Evolutionary conservation across 2,329 filamentous ascomycete genomes (phyloP).

Genomic region (Myriosclerotinia duriaeana): DNA sequence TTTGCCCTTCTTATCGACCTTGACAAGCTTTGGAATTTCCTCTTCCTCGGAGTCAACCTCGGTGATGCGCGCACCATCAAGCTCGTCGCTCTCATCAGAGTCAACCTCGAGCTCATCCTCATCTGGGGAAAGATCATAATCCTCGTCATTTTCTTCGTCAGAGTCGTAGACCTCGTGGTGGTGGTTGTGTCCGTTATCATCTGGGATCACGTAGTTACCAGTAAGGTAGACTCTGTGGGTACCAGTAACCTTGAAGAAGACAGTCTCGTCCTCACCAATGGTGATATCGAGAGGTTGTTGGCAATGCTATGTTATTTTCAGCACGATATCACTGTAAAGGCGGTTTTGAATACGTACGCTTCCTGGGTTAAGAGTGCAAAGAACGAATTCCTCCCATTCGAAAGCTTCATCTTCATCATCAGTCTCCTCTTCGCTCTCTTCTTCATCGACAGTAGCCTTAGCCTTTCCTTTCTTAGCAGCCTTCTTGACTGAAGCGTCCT

Average conservation of each 20-base stretch:
- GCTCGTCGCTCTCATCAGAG: constrained; percentile 69
- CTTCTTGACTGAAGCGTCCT: constrained; percentile 62
- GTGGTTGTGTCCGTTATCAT: constrained; percentile 55
- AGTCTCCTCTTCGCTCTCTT: constrained; percentile 51
- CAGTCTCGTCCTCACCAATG: constrained; percentile 80
- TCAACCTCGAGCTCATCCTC: constrained; percentile 67
- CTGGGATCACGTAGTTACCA: constrained; percentile 86
- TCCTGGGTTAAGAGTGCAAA: constrained; percentile 93
- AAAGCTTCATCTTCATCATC: constrained; percentile 59
- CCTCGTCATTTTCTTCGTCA: constrained; percentile 63
- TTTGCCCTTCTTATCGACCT: constrained; percentile 58
- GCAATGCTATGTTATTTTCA: constrained; percentile 65
- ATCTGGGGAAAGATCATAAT: constrained; percentile 79
- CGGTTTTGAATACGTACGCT: constrained; percentile 60
- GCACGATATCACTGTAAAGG: constrained; percentile 17
- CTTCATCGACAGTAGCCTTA: constrained; percentile 58
- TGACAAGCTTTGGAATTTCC: constrained; percentile 62
- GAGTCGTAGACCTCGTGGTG: constrained; percentile 62
- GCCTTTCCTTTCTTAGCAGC: constrained; percentile 69
- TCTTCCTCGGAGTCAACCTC: constrained; percentile 82
- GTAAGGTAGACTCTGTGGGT: constrained; percentile 90
- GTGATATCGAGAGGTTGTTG: constrained; percentile 95
- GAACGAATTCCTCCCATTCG: constrained; percentile 82
- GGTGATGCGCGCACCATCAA: constrained; percentile 77
- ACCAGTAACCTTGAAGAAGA: constrained; percentile 89